phyloP scores from a whole-genome alignment of 2,329 filamentous ascomycete genomes.

The Hortaea sp. region DNA sequence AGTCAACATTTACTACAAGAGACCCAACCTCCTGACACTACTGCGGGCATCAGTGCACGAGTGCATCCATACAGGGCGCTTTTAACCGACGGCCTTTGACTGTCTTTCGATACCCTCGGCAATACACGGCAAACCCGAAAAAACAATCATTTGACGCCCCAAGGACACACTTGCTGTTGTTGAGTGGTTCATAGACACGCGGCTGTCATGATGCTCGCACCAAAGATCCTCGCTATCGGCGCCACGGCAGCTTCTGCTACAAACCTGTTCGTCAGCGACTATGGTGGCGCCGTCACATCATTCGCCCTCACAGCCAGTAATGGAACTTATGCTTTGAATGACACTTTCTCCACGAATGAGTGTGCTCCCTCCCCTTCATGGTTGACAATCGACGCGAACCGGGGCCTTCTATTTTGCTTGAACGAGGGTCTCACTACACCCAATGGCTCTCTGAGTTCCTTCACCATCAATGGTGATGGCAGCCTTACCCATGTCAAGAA shows the following conservation, averaged over 20 bases:
- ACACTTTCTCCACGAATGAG: constrained; percentile 33
- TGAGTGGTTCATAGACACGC: too few relatives aligned
- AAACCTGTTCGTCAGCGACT: constrained; percentile 36
- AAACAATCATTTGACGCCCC: too few relatives aligned
- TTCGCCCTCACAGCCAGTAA: constrained; percentile 25
- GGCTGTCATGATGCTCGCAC: not conserved
- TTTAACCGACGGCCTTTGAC: too few relatives aligned
- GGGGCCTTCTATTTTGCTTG: constrained; percentile 47
- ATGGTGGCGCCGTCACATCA: constrained; percentile 34
- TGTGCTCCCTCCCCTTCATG: constrained; percentile 51
- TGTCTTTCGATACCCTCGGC: too few relatives aligned
- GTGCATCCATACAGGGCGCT: too few relatives aligned
- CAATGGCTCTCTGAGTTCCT: constrained; percentile 41
- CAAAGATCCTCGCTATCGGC: not conserved
- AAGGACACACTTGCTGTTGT: too few relatives aligned
- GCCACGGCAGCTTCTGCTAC: constrained; percentile 12
- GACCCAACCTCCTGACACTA: too few relatives aligned
- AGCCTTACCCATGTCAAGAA: constrained; percentile 27
- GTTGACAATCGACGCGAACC: constrained; percentile 46
- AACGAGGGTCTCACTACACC: constrained; percentile 44
- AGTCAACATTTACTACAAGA: too few relatives aligned
- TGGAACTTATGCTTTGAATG: constrained; percentile 31
- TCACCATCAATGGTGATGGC: constrained; percentile 29
- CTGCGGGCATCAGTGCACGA: too few relatives aligned
- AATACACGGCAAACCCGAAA: too few relatives aligned